phyloP scores from a whole-genome alignment of 2,329 filamentous ascomycete genomes.

The Colletotrichum sansevieriae region DNA sequence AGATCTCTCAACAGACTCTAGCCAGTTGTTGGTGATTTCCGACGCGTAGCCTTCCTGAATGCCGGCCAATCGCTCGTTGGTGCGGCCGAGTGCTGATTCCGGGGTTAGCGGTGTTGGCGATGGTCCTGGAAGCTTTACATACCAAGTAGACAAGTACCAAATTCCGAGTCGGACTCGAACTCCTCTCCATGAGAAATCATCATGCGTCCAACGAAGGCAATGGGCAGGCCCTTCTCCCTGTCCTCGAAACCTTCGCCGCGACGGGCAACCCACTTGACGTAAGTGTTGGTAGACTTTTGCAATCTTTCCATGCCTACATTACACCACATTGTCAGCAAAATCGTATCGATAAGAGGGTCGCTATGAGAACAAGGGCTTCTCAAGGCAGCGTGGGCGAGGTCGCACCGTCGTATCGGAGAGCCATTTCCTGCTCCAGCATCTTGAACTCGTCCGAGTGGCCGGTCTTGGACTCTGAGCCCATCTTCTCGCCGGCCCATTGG shows the following conservation, averaged over 20 bases:
- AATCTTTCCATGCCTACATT: conserved; percentile 88
- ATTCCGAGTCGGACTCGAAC: conserved; percentile 91
- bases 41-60: conserved; percentile 87
- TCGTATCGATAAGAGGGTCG: background rate
- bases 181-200: conserved; percentile 94
- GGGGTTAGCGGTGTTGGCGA: conserved; percentile 3
- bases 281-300: conserved; percentile 86
- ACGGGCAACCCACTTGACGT: conserved; percentile 89
- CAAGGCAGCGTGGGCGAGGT: conserved; percentile 11
- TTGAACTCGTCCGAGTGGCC: conserved; percentile 92
- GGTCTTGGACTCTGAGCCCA: conserved; percentile 92
- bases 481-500: conserved; percentile 98
- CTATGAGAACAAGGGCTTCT: background rate
- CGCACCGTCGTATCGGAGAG: conserved; percentile 86
- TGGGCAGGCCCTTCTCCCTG: conserved; percentile 86
- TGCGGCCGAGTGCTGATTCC: conserved; percentile 77
- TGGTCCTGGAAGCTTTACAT: conserved; percentile 49
- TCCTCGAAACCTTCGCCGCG: conserved; percentile 84
- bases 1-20: conserved; percentile 91
- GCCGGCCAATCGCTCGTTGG: conserved; percentile 88
- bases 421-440: conserved; percentile 90
- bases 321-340: conserved; percentile 33
- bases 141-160: conserved; percentile 86
- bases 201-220: conserved; percentile 82
- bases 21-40: conserved; percentile 84